Base-by-base conservation (phyloP, 352 stramenopile species). In the Pythium diclinum region DNA sequence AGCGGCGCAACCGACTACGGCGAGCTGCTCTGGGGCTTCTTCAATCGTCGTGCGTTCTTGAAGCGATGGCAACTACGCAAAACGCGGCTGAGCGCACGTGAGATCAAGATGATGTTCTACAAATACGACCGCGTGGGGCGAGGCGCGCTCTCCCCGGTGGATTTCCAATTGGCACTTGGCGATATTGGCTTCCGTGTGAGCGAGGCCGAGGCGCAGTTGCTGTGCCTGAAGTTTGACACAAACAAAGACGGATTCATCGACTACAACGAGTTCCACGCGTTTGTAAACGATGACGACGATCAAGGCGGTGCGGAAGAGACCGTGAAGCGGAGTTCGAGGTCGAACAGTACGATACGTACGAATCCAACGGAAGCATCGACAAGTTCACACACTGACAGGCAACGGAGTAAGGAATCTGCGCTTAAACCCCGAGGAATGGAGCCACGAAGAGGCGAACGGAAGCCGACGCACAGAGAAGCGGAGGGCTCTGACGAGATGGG, bases 1-100 rank as follows among this genome's bases (percentile, higher is more conserved):
- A 88, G 69, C 44, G 78, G 77, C 0, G 74, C 73, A 10, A 73
- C 90, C 49, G 71, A 85, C 68, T 89, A 88, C 52, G 69, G 56
- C 3, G 78, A 89, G 57, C 60, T 92, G 32, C 65, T 92, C 1
- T 89, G 79, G 81, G 68, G 72, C 11, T 85, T 88, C 59, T 88
- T 90, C 67, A 80, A 89, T 34, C 72, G 69, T 7, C 63, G 74
- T n/a, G 69, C 72, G 17, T 90, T 90, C 51, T 48, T 86, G 3
- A 88, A 89, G 51, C 67, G 72, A 34, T 91, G 83, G 83, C 38
- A 69, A 19, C 63, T 72, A 17, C 67, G 72, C 21, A 84, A 80
- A 21, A 77, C 66, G 16, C 57, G 47, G 16, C 34, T 71, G 36
- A 74, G 61, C 9, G 17, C 63, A 10, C 34, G 19, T 17, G 69